Evolutionary conservation across 1,284 basidiomycete species (phyloP), one percentile per base, ranked within the genome.

Genomic region (Vanrija pseudolonga): DNA sequence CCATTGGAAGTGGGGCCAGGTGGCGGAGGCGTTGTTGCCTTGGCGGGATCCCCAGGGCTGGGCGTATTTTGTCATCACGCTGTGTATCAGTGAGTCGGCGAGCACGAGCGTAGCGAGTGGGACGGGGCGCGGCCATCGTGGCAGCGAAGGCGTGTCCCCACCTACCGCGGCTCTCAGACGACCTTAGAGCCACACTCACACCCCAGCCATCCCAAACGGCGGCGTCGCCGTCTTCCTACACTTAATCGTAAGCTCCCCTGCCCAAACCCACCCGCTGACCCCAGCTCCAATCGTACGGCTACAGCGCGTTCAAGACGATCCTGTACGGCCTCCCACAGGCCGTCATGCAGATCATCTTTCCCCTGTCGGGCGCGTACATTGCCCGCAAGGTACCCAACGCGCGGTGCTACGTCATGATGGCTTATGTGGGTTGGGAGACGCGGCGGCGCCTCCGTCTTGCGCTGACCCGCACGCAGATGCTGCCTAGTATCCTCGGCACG

Each of bases 1-100:
- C 23, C 47, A 51, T n/a, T 65, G 69, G 66, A 71, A 71, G 55
- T 69, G 71, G 66, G 50, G 55, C 26, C 69, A 71, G 45, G 63
- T 67, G 20, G 51, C 57, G 14, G 71, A 73, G 50, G 69, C 67
- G 14, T 47, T 71, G 14, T 56, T 32, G 20, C 64, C 66, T 2
- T 69, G 66, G 66, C 61, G 56, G 42, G 66, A 67, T 47, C 63
- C 64, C 1, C 66, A 66, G 57, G 62, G 61, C 4, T 64, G 66
- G 59, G 50, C 48, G n/a, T 57, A 61, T 40, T 38, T 56, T 20
- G 19, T 9, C 18, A 57, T 56, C 41, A 39, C 57, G 28, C n/a
- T 56, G 41, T 45, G 50, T 9, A 26, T 56, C 6, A 48, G 32
- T 32, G 32, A 32, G 32, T 32, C 7, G 32, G 32, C 32, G 32